Conservation (phyloP, 1,284 basidiomycete genomes). For the Leccinum fallax region DNA sequence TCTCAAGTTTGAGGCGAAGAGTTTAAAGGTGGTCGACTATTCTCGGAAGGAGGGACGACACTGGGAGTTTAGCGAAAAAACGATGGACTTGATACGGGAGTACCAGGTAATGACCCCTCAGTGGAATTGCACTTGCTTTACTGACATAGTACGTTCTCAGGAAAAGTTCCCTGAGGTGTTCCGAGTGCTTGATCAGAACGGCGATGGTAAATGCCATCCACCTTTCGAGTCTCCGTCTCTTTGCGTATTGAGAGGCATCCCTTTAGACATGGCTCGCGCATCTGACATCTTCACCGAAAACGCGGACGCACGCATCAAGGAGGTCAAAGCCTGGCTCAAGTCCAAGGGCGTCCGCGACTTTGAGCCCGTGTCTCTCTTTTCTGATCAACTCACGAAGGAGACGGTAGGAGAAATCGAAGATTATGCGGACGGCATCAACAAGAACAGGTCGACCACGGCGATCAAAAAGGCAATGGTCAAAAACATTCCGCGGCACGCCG, state of each 20-base stretch:
- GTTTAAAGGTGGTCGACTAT: slow-evolving; percentile 95
- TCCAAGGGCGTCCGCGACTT: slow-evolving; percentile 86
- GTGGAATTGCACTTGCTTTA: neutral
- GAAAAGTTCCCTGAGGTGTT: slow-evolving; percentile 84
- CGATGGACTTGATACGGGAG: slow-evolving; percentile 78
- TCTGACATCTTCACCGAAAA: slow-evolving; percentile 73
- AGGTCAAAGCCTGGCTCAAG: slow-evolving; percentile 87
- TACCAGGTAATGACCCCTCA: slow-evolving; percentile 65
- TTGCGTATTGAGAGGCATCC: slow-evolving; percentile 10
- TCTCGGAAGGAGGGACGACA: slow-evolving; percentile 81
- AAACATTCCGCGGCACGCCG: slow-evolving; percentile 90
- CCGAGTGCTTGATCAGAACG: slow-evolving; percentile 60
- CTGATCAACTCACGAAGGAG: slow-evolving; percentile 90
- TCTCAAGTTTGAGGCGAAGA: slow-evolving; percentile 96
- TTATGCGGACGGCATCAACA: slow-evolving; percentile 68
- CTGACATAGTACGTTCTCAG: slow-evolving; percentile 37
- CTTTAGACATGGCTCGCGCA: slow-evolving; percentile 71
- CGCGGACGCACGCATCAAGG: slow-evolving; percentile 73
- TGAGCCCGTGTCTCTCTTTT: slow-evolving; percentile 91
- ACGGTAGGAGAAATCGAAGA: slow-evolving; percentile 80
- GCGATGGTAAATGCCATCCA: slow-evolving; percentile 56
- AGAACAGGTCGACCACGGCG: slow-evolving; percentile 56
- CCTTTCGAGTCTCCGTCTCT: neutral
- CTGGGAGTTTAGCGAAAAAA: slow-evolving; percentile 95
- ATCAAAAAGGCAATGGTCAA: slow-evolving; percentile 92